phyloP scores from a whole-genome alignment of 176 grass and related monocot genomes.

The Oryza glaberrima region DNA sequence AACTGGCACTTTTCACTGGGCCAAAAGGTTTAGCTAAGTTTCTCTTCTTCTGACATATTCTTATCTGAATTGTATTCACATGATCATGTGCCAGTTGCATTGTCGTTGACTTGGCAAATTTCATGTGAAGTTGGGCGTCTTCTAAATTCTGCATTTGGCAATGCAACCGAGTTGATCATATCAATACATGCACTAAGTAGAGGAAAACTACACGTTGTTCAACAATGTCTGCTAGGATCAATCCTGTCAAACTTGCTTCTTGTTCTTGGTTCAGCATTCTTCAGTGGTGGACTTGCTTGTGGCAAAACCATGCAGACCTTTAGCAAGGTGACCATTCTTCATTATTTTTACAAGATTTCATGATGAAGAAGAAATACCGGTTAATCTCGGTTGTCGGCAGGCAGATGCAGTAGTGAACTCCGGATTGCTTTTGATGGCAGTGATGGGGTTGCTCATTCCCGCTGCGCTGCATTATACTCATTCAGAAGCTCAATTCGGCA shows the following conservation, averaged over 20 bases:
- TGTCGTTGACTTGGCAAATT: constrained; percentile 15
- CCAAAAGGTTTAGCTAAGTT: constrained; percentile 62
- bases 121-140: constrained; percentile 58
- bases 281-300: constrained; percentile 65
- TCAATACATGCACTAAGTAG: constrained; percentile 67
- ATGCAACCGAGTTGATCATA: constrained; percentile 86
- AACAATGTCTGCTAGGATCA: constrained; percentile 76
- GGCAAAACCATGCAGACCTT: constrained; percentile 63
- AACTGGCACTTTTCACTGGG: constrained; percentile 72
- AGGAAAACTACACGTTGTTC: constrained; percentile 66
- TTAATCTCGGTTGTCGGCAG: constrained; percentile 44
- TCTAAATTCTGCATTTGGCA: constrained; percentile 78
- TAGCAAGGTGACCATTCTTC: constrained; percentile 57
- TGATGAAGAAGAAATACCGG: not conserved
- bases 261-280: constrained; percentile 75
- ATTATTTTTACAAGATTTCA: not conserved
- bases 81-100: not conserved
- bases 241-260: constrained; percentile 85
- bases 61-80: constrained; percentile 12
- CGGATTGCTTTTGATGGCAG: constrained; percentile 81
- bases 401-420: constrained; percentile 68
- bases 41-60: constrained; percentile 35
- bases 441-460: constrained; percentile 69
- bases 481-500: constrained; percentile 61
- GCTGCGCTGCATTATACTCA: constrained; percentile 76